Evolutionary conservation across 2,329 filamentous ascomycete species (phyloP), one percentile per base, ranked within the genome.

Genomic region (Neopestalotiopsis sp.): DNA sequence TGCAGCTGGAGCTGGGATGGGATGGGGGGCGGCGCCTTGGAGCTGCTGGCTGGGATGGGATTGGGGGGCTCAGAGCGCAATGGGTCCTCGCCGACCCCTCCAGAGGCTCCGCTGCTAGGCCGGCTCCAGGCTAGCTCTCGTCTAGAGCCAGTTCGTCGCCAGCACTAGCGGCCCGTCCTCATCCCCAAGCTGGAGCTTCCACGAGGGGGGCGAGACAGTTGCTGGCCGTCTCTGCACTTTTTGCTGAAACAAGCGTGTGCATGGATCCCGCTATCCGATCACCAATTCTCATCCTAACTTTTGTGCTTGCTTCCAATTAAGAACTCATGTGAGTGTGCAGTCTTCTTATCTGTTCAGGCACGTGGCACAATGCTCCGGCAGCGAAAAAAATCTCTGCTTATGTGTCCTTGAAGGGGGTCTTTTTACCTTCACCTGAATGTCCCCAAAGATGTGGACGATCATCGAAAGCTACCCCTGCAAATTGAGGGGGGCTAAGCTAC

Each of bases 91-190:
- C 40, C 13, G 20, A 52, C 34, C 42, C 61, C 61, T 38, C 40
- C 42, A 45, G 20, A 24, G 61, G 61, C 61, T 34, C 40, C 28
- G 20, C 38, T 64, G 20, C 40, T 64, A 64, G 20, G n/a, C 61
- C n/a, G 40, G 38, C 38, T 64, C 61, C 61, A 49, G 61, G 38
- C n/a, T 64, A 64, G 61, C 61, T 17, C 49, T 20, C 61, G 14
- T 40, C 61, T 49, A 64, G 34, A 49, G 61, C 45, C 61, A 64
- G 61, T 64, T 64, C 34, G 61, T 64, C 38, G 24, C 61, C 17
- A 64, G 24, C 61, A 64, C 61, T 64, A 64, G 61, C 61, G 61
- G 61, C 38, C 61, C 61, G 61, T 64, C 61, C 34, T 64, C 34
- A 49, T 40, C 61, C 61, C 61, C 61, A 24, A 24, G 61, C 61